A percentile compares a stretch with the other conserved stretches of the same genome.
These are phyloP conservation scores for Kregervanrija pseudodelftensis DNA, from an alignment of 805 yeast genomes.

Conservation along the genomic window DNA sequence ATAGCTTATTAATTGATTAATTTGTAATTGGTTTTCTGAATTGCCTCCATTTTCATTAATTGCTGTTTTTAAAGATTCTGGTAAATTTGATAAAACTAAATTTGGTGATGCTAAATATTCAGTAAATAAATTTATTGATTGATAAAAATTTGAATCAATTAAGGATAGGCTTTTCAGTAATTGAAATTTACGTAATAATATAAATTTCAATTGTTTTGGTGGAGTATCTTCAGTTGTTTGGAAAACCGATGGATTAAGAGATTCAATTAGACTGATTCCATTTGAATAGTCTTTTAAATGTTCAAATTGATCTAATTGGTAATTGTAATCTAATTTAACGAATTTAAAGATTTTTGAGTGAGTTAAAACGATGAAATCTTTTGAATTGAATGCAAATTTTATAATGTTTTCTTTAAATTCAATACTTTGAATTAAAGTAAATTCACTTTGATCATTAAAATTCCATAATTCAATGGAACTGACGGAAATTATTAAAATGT, in stretches of 20 bases:
- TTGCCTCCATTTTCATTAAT: constrained; percentile 1
- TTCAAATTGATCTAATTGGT: constrained; percentile 29
- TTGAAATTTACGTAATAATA: constrained; percentile 37
- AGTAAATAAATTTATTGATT: constrained; percentile 39
- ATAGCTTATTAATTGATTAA: constrained; percentile 35
- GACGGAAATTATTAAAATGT: constrained; percentile 26
- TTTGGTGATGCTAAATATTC: constrained; percentile 57
- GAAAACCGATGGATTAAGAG: constrained; percentile 22
- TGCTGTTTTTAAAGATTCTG: constrained; percentile 19
- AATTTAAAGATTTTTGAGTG: constrained; percentile 22
- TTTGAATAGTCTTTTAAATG: constrained; percentile 28
- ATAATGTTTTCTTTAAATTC: constrained; percentile 4
- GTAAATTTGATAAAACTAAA: constrained; percentile 40
- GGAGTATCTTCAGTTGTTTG: constrained; percentile 9
- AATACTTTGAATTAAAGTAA: constrained; percentile 28
- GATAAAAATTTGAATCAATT: constrained; percentile 26
- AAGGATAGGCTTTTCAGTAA: constrained; percentile 30
- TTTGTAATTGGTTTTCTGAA: constrained; percentile 1
- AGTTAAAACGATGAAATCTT: constrained; percentile 25
- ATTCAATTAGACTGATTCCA: constrained; percentile 37
- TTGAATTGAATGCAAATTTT: constrained; percentile 18
- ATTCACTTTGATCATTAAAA: constrained; percentile 16
- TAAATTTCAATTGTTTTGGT: constrained; percentile 25
- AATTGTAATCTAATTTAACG: constrained; percentile 21
- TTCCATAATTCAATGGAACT: constrained; percentile 32